These are phyloP conservation scores for Pseudogymnoascus sp. DNA, from an alignment of 2,329 filamentous ascomycete genomes.

Conservation along the genomic window DNA sequence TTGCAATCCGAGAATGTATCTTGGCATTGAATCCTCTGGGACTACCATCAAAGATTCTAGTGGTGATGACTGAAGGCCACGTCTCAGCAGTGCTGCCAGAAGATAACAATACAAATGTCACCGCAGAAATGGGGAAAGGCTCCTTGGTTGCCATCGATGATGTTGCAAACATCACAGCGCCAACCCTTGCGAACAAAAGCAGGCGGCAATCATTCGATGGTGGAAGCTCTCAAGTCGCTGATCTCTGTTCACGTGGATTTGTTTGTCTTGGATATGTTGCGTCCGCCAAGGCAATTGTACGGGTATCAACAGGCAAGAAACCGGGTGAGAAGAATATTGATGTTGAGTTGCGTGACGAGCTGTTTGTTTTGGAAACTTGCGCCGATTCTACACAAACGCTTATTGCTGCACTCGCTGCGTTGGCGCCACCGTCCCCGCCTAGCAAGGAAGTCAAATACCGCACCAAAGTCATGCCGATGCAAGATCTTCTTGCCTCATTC, in stretches of 20 bases:
- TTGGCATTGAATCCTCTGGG: slow-evolving; percentile 78
- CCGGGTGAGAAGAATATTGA: slow-evolving; percentile 63
- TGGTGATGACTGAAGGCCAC: slow-evolving; percentile 73
- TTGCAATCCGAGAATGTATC: slow-evolving; percentile 75
- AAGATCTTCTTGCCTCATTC: slow-evolving; percentile 86
- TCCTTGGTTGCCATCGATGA: slow-evolving; percentile 81
- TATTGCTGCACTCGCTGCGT: slow-evolving; percentile 67
- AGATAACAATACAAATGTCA: slow-evolving; percentile 56
- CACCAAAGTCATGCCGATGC: slow-evolving; percentile 76
- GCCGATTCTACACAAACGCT: slow-evolving; percentile 95
- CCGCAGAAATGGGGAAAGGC: slow-evolving; percentile 68
- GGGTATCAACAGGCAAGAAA: slow-evolving; percentile 39
- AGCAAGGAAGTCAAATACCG: slow-evolving; percentile 79
- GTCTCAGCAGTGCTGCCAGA: slow-evolving; percentile 62
- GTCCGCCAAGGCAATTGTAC: slow-evolving; percentile 63
- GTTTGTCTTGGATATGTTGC: slow-evolving; percentile 85
- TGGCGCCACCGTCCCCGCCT: slow-evolving; percentile 77
- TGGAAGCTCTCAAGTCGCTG: slow-evolving; percentile 42
- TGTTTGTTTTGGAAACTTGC: slow-evolving; percentile 88
- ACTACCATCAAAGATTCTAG: slow-evolving; percentile 65
- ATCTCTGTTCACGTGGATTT: slow-evolving; percentile 62
- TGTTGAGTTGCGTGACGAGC: slow-evolving; percentile 75
- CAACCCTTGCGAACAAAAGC: slow-evolving; percentile 11
- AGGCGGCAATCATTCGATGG: slow-evolving; percentile 28
- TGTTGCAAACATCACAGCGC: slow-evolving; percentile 38